Conservation (phyloP, 352 stramenopile species). For the Phytophthora rubi region DNA sequence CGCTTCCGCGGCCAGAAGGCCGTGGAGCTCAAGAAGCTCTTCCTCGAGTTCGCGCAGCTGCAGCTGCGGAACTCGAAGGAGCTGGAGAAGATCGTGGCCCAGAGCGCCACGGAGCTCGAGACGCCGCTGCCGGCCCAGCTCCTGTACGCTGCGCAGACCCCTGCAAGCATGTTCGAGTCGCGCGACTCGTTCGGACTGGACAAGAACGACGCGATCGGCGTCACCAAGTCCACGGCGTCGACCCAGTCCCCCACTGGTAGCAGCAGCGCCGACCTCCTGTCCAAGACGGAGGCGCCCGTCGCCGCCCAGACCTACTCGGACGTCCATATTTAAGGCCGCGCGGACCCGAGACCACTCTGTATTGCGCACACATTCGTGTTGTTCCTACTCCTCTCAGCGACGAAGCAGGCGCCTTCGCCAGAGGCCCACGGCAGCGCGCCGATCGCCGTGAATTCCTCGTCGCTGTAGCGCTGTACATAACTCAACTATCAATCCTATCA, state of each 20-base stretch:
- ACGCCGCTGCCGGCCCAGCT: slow-evolving; percentile 46
- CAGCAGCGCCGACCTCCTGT: slow-evolving; percentile 24
- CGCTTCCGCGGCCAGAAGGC: slow-evolving; percentile 81
- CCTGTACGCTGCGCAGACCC: slow-evolving; percentile 45
- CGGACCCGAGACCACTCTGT: slow-evolving; percentile 17
- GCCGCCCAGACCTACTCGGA: slow-evolving; percentile 52
- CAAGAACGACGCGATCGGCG: slow-evolving; percentile 40
- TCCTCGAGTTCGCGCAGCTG: slow-evolving; percentile 68
- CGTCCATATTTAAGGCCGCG: slow-evolving; percentile 47
- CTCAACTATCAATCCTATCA: slow-evolving; percentile 30
- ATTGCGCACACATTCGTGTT: slow-evolving; percentile 39
- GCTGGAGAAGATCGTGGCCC: too few relatives aligned
- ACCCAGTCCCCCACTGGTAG: slow-evolving; percentile 34
- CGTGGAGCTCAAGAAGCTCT: slow-evolving; percentile 73
- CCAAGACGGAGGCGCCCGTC: slow-evolving; percentile 29
- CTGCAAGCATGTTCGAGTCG: slow-evolving; percentile 48
- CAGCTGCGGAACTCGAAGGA: slow-evolving; percentile 26
- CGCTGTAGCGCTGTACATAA: slow-evolving; percentile 46
- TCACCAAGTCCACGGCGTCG: slow-evolving; percentile 35
- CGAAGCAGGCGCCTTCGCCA: slow-evolving; percentile 11
- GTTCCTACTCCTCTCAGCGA: slow-evolving; percentile 25
- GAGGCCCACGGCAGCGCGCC: slow-evolving; percentile 29
- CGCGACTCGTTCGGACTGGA: slow-evolving; percentile 48
- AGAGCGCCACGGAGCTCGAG: too few relatives aligned
- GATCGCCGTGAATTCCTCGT: slow-evolving; percentile 51